phyloP scores from a whole-genome alignment of 2,329 filamentous ascomycete species.

The Cryphonectria japonica region DNA sequence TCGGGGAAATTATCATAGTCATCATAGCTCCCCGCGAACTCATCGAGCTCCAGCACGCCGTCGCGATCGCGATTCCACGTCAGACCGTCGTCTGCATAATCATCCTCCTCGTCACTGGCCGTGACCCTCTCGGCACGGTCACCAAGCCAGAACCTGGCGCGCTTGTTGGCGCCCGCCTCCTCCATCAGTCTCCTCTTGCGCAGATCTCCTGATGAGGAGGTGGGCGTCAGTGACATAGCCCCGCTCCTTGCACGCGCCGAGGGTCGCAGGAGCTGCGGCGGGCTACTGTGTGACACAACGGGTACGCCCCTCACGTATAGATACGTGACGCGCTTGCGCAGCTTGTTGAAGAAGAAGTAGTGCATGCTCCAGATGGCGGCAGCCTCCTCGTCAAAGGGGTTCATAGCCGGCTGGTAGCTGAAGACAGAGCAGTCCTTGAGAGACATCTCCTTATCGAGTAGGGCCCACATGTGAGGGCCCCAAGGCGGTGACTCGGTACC shows the following conservation, averaged over 20 bases:
- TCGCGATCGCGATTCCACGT: conserved; percentile 63
- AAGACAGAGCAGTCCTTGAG: conserved; percentile 88
- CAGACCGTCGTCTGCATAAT: conserved; percentile 53
- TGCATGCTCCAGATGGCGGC: conserved; percentile 93
- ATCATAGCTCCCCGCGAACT: conserved; percentile 50
- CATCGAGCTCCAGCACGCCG: conserved; percentile 59
- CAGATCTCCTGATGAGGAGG: conserved; percentile 33
- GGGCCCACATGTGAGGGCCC: conserved; percentile 89
- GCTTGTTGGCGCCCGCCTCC: conserved; percentile 68
- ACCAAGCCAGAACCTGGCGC: conserved; percentile 87
- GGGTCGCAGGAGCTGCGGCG: conserved; percentile 44
- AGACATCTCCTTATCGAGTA: conserved; percentile 93
- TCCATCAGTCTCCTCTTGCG: conserved; percentile 37
- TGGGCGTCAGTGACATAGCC: conserved; percentile 33
- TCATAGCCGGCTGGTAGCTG: conserved; percentile 84
- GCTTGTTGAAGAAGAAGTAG: conserved; percentile 97
- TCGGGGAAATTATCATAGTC: conserved; percentile 44
- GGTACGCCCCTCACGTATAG: conserved; percentile 89
- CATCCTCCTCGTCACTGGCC: conserved; percentile 51
- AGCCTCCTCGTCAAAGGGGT: conserved; percentile 90
- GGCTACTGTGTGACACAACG: conserved; percentile 69
- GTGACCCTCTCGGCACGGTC: conserved; percentile 58
- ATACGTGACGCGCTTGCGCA: conserved; percentile 90
- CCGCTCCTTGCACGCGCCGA: conserved; percentile 37
- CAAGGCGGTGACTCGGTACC: conserved; percentile 59